Evolutionary conservation across 495 filamentous ascomycete genomes (phyloP), one percentile per base, ranked within the genome.

Genomic region (Daldinia concentrica): DNA sequence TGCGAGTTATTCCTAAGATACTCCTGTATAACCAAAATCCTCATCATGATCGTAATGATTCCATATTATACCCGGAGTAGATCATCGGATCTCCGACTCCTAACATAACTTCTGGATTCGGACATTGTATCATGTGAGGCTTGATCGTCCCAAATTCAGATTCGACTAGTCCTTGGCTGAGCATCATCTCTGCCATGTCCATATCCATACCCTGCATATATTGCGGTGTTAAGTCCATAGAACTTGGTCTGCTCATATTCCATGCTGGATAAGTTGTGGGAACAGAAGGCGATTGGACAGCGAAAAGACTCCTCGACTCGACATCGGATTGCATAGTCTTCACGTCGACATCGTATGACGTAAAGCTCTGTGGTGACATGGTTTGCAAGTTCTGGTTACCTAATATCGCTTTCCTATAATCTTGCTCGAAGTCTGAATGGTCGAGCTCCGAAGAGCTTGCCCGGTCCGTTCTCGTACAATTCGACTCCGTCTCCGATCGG

Each of bases 371-470:
- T 1, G 83, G 83, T 17, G 82, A 84, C 79, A 85, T 78, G 48
- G 80, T 82, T 56, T 82, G 56, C 12, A 80, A 56, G 52, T 77
- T 79, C 27, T 74, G 71, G 43, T 71, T 64, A 32, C 81, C 76
- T 30, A 85, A 78, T 17, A 79, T 75, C n/a, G 69, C 73, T 52
- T 74, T 76, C 55, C 82, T 79, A 71, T 86, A 86, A 66, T 86
- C 84, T 48, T 80, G 77, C 56, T 86, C 85, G 45, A 85, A 76
- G 62, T 84, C 82, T 15, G 84, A 86, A 59, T 85, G 82, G 68
- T 86, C 85, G 30, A 81, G 80, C 63, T 86, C 85, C 8, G 82
- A 83, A 32, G 84, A 85, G 76, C 84, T 85, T 37, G 82, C 84
- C 26, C 83, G 81, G 55, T 86, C 82, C 19, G 79, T 82, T 22